These are phyloP conservation scores for Calonectria honghensis DNA, from an alignment of 2,329 filamentous ascomycete species.

Conservation along the genomic window DNA sequence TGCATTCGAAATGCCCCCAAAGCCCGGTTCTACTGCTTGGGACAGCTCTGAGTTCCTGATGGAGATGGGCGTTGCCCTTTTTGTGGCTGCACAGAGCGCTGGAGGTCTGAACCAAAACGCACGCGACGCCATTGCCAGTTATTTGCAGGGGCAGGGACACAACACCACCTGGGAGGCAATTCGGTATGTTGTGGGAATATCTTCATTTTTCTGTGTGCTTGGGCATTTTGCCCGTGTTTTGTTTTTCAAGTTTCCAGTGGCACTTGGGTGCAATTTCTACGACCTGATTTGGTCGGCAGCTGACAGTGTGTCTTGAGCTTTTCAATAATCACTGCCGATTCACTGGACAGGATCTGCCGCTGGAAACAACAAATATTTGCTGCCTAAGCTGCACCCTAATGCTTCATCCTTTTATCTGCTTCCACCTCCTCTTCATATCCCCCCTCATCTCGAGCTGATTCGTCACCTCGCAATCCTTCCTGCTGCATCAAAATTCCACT, in stretches of 20 bases:
- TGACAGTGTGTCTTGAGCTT: slow-evolving; percentile 9
- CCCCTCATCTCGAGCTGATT: slow-evolving; percentile 21
- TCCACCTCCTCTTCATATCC: slow-evolving; percentile 28
- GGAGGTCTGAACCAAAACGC: slow-evolving; percentile 55
- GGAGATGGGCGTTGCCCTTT: slow-evolving; percentile 59
- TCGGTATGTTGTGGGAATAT: slow-evolving; percentile 60
- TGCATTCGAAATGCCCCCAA: slow-evolving; percentile 49
- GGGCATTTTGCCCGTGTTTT: slow-evolving; percentile 16
- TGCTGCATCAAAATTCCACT: slow-evolving; percentile 27
- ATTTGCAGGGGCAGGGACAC: slow-evolving; percentile 59
- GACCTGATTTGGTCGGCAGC: background rate
- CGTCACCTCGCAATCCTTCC: background rate
- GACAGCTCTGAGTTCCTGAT: slow-evolving; percentile 59
- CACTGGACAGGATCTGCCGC: slow-evolving; percentile 10
- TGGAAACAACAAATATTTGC: slow-evolving; percentile 14
- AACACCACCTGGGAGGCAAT: slow-evolving; percentile 66
- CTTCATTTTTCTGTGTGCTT: background rate
- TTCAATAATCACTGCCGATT: background rate
- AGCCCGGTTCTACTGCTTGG: slow-evolving; percentile 53
- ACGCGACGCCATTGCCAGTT: slow-evolving; percentile 57
- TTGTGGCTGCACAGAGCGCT: slow-evolving; percentile 54
- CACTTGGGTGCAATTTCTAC: background rate
- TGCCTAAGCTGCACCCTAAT: slow-evolving; percentile 32
- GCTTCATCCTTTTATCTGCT: slow-evolving; percentile 1
- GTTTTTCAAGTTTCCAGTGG: background rate